phyloP scores from a whole-genome alignment of 345 rosid genomes.

The Acer saccharum region DNA sequence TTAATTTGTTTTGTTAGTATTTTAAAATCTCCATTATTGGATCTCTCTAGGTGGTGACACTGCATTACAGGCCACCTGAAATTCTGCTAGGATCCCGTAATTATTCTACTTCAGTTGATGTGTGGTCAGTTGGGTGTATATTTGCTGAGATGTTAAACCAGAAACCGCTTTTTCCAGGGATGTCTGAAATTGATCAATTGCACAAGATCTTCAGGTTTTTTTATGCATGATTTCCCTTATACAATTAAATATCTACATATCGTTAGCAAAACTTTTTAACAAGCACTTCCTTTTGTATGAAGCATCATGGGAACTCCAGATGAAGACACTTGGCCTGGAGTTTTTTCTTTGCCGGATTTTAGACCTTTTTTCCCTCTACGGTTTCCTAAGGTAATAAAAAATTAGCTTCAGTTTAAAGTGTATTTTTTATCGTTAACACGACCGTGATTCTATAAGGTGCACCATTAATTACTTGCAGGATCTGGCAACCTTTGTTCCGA shows the following conservation, averaged over 20 bases:
- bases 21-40: background rate
- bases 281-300: background rate
- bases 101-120: slow-evolving; percentile 6
- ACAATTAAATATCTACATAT: no score
- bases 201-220: background rate
- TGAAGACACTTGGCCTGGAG: background rate
- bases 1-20: background rate
- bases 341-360: background rate
- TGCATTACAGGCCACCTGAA: slow-evolving; percentile 10
- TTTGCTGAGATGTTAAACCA: slow-evolving; percentile 20
- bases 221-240: background rate
- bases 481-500: background rate
- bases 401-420: no score
- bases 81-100: slow-evolving; percentile 1
- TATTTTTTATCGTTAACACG: no score
- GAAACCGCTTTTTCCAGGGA: background rate
- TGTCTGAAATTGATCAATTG: background rate
- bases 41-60: background rate
- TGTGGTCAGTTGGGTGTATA: slow-evolving; percentile 26
- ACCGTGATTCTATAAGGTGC: background rate
- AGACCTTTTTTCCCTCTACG: no score
- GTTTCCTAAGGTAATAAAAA: background rate
- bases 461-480: background rate
- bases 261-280: no score
- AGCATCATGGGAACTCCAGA: background rate